These are phyloP conservation scores for Alternaria longipes DNA, from an alignment of 2,329 filamentous ascomycete species.

Conservation along the genomic window DNA sequence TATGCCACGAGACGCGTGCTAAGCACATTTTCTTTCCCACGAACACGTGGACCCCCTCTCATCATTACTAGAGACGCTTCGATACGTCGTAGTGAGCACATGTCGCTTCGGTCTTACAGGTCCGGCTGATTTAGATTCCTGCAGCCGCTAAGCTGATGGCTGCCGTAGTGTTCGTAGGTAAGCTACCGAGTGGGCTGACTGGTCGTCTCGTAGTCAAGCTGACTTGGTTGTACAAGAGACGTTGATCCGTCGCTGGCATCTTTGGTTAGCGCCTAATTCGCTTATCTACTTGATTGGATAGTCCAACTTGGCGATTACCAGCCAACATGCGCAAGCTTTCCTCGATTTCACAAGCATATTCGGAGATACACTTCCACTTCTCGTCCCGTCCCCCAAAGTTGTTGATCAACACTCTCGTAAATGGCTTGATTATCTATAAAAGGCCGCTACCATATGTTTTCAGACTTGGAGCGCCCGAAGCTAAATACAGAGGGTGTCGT, in stretches of 20 bases:
- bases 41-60: conserved; percentile 1
- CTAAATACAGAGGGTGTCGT: conserved; percentile 12
- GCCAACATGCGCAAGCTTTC: background rate
- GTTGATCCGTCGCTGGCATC: background rate
- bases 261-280: background rate
- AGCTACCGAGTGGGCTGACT: background rate
- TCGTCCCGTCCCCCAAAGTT: too few species aligned
- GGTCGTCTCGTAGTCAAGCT: background rate
- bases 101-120: background rate
- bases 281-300: background rate
- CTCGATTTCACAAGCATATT: background rate
- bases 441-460: background rate
- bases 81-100: background rate
- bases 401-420: background rate
- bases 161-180: background rate
- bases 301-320: background rate
- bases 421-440: background rate
- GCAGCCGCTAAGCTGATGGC: conserved; percentile 2
- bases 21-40: background rate
- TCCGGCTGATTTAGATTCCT: background rate
- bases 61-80: background rate
- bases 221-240: background rate
- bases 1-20: background rate
- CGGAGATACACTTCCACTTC: background rate
- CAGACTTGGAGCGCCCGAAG: background rate